Evolutionary conservation across 352 stramenopile species (phyloP), one percentile per base, ranked within the genome.

Genomic region (Phytophthora fragariae): DNA sequence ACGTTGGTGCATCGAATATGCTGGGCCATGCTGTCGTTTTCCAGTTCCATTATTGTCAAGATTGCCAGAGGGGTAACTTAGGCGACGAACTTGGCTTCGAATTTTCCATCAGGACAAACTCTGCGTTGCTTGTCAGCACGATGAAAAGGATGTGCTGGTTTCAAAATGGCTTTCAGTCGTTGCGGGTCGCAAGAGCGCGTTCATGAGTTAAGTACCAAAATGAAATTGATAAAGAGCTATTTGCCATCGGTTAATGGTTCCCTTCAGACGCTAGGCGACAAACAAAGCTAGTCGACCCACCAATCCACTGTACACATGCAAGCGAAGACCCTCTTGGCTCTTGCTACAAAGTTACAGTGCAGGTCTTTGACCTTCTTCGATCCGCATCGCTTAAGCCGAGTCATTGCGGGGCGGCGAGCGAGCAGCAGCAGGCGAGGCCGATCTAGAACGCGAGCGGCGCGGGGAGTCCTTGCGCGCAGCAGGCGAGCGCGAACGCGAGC

Each of bases 401-500:
- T 94, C 85, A 84, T 93, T 93, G 72, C 83, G 79, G 19, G 77
- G 65, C 14, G 88, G 85, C 68, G 88, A 92, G 65, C 75, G 70
- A 21, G 78, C 83, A 37, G 78, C 73, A 24, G 77, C 82, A 58
- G 84, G 86, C 19, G 85, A 94, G 35, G 70, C 81, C 69, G 83
- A 91, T 63, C 80, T 83, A 46, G 88, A 94, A 49, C 84, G 86
- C 68, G 87, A 94, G 33, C 75, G 75, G 62, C 86, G 88, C 31
- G 85, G 87, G 8, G 85, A 89, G 7, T 94, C 84, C 62, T 85
- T 86, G 59, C 83, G 85, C 33, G 79, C 75, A 57, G 67, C 80
- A 58, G 85, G 87, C 50, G 88, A 94, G 57, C 84, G 85, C 76
- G 86, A 94, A 58, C 84, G 87, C 58, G 87, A 92, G 56, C 84